Evolutionary conservation across 1,284 basidiomycete genomes (phyloP), one percentile per base, ranked within the genome.

Genomic region (Cutaneotrichosporon mucoides): DNA sequence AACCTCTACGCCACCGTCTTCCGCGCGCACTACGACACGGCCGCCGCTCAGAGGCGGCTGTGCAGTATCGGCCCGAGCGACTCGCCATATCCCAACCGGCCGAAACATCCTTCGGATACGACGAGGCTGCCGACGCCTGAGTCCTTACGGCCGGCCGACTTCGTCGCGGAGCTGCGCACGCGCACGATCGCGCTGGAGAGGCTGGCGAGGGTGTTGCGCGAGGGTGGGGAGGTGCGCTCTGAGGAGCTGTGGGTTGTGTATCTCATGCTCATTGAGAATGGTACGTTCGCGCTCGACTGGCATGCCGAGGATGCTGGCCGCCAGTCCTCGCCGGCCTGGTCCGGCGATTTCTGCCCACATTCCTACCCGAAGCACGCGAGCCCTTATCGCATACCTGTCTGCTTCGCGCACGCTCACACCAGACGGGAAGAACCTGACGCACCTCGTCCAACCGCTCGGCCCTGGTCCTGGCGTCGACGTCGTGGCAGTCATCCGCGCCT

Each of bases 221-320:
- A 44, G 4, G 52, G 12, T n/a, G 40, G 41, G 6, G 51, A 41
- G n/a, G 40, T 43, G 10, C 51, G 43, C 9, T 71, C 72, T 6
- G 62, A 69, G 10, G 76, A 86, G 46, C 75, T 88, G 9, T 84
- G 84, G 79, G 79, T 78, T 0, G 79, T 83, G 0, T 86, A 85
- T 64, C 68, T 88, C 54, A 85, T 90, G 82, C 72, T 88, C 66
- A 76, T 85, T 6, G 89, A 90, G 69, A 87, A 88, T 79, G 77
- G 77, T 76, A 40, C 54, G 76, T 70, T 8, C 7, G 5, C 11
- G n/a, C 4, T n/a, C n/a, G n/a, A n/a, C n/a, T n/a, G n/a, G n/a
- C n/a, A n/a, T n/a, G n/a, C n/a, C n/a, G n/a, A n/a, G n/a, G n/a
- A n/a, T n/a, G n/a, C n/a, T n/a, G n/a, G n/a, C n/a, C n/a, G n/a